phyloP scores from a whole-genome alignment of 768 basidiomycete species.

The Suillus spraguei region DNA sequence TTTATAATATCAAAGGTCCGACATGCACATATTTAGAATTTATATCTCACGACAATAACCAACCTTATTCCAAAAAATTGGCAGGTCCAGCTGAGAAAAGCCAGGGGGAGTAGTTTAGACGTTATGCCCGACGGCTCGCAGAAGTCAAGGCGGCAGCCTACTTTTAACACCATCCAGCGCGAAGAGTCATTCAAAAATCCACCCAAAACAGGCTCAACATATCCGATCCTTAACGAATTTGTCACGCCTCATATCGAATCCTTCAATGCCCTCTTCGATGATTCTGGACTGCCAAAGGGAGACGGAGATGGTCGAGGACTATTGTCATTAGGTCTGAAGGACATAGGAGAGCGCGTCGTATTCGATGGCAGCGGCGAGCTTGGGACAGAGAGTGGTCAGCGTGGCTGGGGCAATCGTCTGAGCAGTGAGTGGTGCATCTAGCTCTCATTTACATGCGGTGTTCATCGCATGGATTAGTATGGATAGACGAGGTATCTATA shows the following conservation, averaged over 20 bases:
- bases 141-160: constrained; percentile 44
- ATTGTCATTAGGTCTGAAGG: constrained; percentile 73
- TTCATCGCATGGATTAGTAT: constrained; percentile 56
- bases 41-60: constrained; percentile 25
- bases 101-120: constrained; percentile 5
- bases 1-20: constrained; percentile 22
- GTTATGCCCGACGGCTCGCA: constrained; percentile 56
- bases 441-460: constrained; percentile 15
- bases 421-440: constrained; percentile 57
- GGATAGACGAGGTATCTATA: constrained; percentile 86
- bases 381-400: constrained; percentile 52
- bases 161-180: constrained; percentile 81
- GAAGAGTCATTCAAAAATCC: constrained; percentile 82
- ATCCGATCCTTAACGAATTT: constrained; percentile 88
- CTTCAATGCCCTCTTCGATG: constrained; percentile 96
- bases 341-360: constrained; percentile 90
- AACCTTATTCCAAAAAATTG: constrained; percentile 17
- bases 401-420: constrained; percentile 82
- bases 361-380: constrained; percentile 74
- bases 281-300: constrained; percentile 75
- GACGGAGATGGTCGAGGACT: constrained; percentile 82
- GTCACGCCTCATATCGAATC: constrained; percentile 93
- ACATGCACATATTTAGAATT: constrained; percentile 23
- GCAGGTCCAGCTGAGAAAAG: constrained; percentile 6
- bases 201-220: constrained; percentile 62